Conservation (phyloP, 202 grass and related monocot species). For the Panicum virgatum region DNA sequence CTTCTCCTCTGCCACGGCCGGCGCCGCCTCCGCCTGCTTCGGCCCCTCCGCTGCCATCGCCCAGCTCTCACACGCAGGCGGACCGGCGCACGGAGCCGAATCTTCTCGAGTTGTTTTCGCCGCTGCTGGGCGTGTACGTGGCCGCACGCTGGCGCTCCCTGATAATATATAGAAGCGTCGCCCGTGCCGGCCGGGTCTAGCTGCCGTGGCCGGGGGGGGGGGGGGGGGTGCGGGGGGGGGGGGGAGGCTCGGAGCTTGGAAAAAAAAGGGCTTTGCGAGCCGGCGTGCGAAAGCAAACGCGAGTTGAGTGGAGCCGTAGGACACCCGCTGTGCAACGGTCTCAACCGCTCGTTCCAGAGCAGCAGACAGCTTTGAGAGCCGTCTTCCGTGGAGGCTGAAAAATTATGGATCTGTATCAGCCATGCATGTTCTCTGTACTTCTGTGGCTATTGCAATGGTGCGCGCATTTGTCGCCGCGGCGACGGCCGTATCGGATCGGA, state of each 20-base stretch:
- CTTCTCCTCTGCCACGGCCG: constrained; percentile 46
- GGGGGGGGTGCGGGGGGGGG: too few species aligned
- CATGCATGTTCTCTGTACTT: neutral
- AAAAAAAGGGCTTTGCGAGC: neutral
- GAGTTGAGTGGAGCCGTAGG: neutral
- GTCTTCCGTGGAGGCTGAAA: neutral
- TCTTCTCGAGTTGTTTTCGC: neutral
- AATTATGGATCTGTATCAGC: neutral
- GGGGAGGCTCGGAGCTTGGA: neutral
- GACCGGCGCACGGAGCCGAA: neutral
- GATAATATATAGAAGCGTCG: constrained; percentile 8
- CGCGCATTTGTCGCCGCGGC: neutral
- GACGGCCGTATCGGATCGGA: neutral
- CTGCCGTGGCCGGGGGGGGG: constrained; percentile 1
- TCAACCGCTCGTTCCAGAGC: neutral
- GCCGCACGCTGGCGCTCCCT: neutral
- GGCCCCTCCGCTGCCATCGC: constrained; percentile 56
- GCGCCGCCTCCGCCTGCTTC: constrained; percentile 50
- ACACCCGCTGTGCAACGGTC: neutral
- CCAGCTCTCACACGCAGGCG: constrained; percentile 6
- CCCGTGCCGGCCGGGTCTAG: neutral
- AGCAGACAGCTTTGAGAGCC: neutral
- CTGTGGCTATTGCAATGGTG: too few species aligned
- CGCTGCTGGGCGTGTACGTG: neutral
- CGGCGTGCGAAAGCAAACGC: neutral